phyloP scores from a whole-genome alignment of 805 yeast genomes.

The Schwanniomyces occidentalis region DNA sequence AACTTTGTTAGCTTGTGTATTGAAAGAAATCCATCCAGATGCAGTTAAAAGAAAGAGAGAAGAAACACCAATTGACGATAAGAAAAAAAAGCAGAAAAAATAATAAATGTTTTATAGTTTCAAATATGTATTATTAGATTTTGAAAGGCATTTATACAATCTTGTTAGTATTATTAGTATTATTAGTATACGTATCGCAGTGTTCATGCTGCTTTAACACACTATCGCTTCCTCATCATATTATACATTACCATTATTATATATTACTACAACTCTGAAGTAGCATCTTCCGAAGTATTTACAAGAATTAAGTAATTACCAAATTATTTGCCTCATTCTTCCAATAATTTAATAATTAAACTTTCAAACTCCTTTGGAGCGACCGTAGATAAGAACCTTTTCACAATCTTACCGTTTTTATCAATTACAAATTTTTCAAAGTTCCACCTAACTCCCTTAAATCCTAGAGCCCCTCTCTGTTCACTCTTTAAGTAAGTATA shows the following conservation, averaged over 20 bases:
- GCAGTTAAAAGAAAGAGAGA: conserved; percentile 8
- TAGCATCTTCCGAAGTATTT: conserved; percentile 1
- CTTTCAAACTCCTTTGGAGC: conserved; percentile 61
- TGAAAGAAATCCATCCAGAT: conserved; percentile 54
- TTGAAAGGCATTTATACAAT: background rate
- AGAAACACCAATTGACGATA: conserved; percentile 12
- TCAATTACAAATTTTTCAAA: conserved; percentile 72
- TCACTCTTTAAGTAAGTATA: conserved; percentile 29
- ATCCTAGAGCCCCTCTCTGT: conserved; percentile 33
- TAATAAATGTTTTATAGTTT: no score
- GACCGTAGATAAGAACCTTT: conserved; percentile 65
- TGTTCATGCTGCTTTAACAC: no score
- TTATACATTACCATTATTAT: no score
- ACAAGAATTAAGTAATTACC: background rate
- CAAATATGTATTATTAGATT: no score
- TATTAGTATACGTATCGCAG: no score
- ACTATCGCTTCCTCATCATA: no score
- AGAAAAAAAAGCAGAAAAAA: conserved; percentile 10
- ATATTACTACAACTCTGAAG: no score
- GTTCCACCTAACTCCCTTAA: conserved; percentile 65
- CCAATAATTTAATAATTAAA: conserved; percentile 19
- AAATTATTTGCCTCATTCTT: background rate
- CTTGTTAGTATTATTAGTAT: no score
- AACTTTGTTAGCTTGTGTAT: conserved; percentile 72
- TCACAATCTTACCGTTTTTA: conserved; percentile 55